A percentile compares a stretch with the other conserved stretches of the same genome.
phyloP scores from a whole-genome alignment of 169 alveolate genomes.

The Eimeria sp. region DNA sequence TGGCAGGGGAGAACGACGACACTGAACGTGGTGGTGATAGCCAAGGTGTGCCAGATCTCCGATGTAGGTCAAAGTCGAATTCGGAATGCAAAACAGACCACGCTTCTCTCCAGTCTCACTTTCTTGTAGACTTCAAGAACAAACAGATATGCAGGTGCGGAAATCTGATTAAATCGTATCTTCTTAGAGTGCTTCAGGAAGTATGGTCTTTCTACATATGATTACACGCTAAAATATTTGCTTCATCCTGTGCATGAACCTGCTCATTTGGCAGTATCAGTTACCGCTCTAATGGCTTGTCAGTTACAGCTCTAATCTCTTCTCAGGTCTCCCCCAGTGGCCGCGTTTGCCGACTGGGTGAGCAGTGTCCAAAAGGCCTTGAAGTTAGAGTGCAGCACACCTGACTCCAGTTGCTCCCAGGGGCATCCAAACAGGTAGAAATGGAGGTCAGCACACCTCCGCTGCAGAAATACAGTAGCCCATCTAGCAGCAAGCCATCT shows the following conservation, averaged over 20 bases:
- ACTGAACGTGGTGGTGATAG: slow-evolving; percentile 21
- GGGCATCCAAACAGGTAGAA: slow-evolving; percentile 6
- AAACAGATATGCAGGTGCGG: slow-evolving; percentile 41
- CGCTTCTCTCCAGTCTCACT: background rate
- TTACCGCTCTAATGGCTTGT: background rate
- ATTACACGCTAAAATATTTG: background rate
- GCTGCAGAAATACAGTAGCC: background rate
- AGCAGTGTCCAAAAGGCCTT: slow-evolving; percentile 25
- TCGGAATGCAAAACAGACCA: slow-evolving; percentile 4
- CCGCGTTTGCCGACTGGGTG: slow-evolving; percentile 66
- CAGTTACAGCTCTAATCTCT: background rate
- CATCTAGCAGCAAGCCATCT: background rate
- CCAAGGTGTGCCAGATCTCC: background rate
- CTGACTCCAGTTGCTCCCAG: slow-evolving; percentile 20
- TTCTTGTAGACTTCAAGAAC: background rate
- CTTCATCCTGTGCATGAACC: background rate
- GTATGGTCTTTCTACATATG: background rate
- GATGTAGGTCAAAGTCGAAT: background rate
- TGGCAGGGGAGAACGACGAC: slow-evolving; percentile 16
- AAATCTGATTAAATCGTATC: background rate
- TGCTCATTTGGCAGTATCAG: background rate
- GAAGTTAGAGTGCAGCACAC: background rate
- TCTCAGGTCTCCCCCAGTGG: slow-evolving; percentile 48
- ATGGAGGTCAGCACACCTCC: background rate
- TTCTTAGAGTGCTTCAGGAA: background rate